Percentiles rank a stretch among this genome's conserved stretches.
Conservation (phyloP, 1,284 basidiomycete species). For the Irpex lacteus region DNA sequence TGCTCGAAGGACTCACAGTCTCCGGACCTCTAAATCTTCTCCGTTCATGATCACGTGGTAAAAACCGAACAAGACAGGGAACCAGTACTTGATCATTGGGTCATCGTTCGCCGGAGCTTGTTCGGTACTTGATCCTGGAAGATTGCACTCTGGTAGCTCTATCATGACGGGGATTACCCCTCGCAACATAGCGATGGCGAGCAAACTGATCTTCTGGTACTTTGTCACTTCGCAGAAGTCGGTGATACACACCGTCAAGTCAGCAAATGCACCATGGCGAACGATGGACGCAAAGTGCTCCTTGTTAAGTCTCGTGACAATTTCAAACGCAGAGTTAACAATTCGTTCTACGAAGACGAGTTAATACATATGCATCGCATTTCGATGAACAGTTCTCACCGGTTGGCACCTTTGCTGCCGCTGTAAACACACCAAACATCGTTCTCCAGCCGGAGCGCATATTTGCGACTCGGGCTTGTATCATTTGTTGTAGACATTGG, state of each 20-base stretch:
- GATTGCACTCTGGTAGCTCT: slow-evolving; percentile 76
- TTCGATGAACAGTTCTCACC: slow-evolving; percentile 39
- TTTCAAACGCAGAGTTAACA: slow-evolving; percentile 93
- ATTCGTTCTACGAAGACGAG: slow-evolving; percentile 70
- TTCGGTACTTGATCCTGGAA: slow-evolving; percentile 40
- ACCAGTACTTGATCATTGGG: slow-evolving; percentile 95
- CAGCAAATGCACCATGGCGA: slow-evolving; percentile 91
- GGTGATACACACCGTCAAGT: slow-evolving; percentile 95
- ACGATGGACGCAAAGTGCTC: slow-evolving; percentile 93
- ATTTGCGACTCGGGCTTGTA: slow-evolving; percentile 92
- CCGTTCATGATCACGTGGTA: slow-evolving; percentile 99
- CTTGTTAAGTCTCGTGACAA: slow-evolving; percentile 88
- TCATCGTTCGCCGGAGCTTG: slow-evolving; percentile 58
- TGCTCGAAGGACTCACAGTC: slow-evolving; percentile 62
- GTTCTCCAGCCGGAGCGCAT: slow-evolving; percentile 99
- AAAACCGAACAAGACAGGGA: slow-evolving; percentile 94
- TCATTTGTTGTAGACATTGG: slow-evolving; percentile 99
- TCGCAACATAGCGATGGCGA: slow-evolving; percentile 96
- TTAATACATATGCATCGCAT: background rate
- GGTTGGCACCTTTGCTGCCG: slow-evolving; percentile 91
- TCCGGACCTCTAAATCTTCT: slow-evolving; percentile 96
- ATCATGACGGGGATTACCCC: slow-evolving; percentile 93
- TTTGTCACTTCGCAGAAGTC: slow-evolving; percentile 99
- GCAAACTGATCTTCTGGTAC: slow-evolving; percentile 95
- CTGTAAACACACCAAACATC: slow-evolving; percentile 98